A percentile compares a stretch with the other conserved stretches of the same genome.
Evolutionary conservation across 2,329 filamentous ascomycete species (phyloP).

Genomic region (Cryphonectria carpinicola): DNA sequence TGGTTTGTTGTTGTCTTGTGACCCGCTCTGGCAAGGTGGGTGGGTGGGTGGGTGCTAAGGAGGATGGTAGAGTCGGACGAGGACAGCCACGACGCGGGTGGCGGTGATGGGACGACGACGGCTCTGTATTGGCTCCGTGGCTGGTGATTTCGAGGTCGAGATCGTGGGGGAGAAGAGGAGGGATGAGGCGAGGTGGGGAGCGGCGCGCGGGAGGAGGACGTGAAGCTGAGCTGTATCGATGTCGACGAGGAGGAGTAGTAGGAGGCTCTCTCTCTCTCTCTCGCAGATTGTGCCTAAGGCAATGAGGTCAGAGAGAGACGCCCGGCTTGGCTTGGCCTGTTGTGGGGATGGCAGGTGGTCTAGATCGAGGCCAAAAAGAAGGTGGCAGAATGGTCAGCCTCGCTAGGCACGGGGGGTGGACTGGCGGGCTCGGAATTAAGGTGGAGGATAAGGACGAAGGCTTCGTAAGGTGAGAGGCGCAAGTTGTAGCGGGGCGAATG

Average conservation of each 20-base stretch:
- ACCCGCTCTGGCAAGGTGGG: constrained; percentile 34
- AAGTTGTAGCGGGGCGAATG: constrained; percentile 25
- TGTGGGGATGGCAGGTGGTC: constrained; percentile 20
- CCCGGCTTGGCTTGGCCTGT: background rate
- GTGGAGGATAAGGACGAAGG: constrained; percentile 14
- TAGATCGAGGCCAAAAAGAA: constrained; percentile 14
- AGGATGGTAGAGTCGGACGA: constrained; percentile 57
- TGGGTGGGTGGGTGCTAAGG: constrained; percentile 44
- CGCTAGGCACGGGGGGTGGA: background rate
- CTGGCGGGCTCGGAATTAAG: constrained; percentile 12
- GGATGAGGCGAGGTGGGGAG: constrained; percentile 5
- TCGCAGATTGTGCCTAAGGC: constrained; percentile 11
- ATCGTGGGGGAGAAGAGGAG: constrained; percentile 32
- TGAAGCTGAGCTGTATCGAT: constrained; percentile 5
- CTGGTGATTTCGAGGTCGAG: constrained; percentile 43
- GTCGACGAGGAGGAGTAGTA: background rate
- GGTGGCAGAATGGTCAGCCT: constrained; percentile 23
- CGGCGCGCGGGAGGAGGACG: constrained; percentile 8
- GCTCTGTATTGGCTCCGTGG: constrained; percentile 54
- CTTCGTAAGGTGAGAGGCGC: constrained; percentile 3
- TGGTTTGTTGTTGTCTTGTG: constrained; percentile 17
- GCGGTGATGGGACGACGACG: constrained; percentile 48
- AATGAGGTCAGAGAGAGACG: constrained; percentile 17
- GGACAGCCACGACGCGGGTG: constrained; percentile 51
- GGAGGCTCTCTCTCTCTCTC: background rate